Base-by-base conservation (phyloP, 1,284 basidiomycete species). In the Hortiboletus rubellus region DNA sequence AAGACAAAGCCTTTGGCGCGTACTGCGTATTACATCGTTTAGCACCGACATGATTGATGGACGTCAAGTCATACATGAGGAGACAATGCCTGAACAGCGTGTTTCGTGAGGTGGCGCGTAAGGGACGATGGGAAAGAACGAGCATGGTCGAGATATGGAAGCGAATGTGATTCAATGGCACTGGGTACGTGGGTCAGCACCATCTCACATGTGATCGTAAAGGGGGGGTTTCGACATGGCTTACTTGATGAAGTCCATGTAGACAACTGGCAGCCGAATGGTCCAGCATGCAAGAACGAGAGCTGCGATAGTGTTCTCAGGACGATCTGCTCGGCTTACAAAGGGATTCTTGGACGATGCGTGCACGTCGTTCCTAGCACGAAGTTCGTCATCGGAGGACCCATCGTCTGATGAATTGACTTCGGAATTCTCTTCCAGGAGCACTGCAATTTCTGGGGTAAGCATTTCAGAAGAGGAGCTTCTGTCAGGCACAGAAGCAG, bases 121-220 rank as follows among this genome's bases (percentile, higher is more conserved):
- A 96, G 83, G 7, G 78, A 77, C 18, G 66, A 60, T 1, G 94
- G 92, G 2, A 97, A 74, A 36, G 83, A 69, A 17, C 83, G 81
- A 31, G 86, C 72, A 37, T 86, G 82, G 64, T 95, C 89, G 46
- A 98, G 79, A 74, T 94, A 97, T 1, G 94, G 94, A 40, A 98
- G 77, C 34, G 84, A 77, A 66, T 89, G 87, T 24, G 76, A 76
- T 63, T 93, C 87, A 46, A 95, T 84, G 54, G 87, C 73, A 51
- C 91, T 93, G 37, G 12, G 55, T 44, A 15, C 33, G 33, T 33
- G 7, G 14, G 47, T 65, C 45, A 63, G 38, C 40, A 44, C 50
- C 48, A 46, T 38, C 15, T 52, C 48, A 37, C 46, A 42, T 5
- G 30, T 33, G 12, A 52, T 52, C 34, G 55, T 38, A 37, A 22